Conservation (phyloP, 768 basidiomycete species). For the Xanthoconium stramineum region DNA sequence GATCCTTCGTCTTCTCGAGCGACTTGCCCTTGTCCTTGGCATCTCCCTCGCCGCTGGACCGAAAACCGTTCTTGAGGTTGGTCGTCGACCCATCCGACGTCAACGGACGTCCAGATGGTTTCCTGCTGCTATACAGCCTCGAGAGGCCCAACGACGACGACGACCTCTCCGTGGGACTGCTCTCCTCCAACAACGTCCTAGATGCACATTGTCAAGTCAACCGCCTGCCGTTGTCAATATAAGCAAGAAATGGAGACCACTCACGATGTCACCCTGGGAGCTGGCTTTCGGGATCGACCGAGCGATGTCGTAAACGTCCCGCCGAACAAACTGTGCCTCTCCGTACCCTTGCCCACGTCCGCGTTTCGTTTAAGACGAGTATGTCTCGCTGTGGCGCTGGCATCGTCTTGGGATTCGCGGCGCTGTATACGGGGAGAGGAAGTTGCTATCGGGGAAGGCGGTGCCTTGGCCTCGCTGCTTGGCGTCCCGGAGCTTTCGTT, state of each 20-base stretch:
- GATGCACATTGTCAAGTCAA: not conserved
- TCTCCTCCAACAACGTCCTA: slow-evolving; percentile 34
- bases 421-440: slow-evolving; percentile 20
- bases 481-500: slow-evolving; percentile 33
- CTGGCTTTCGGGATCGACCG: slow-evolving; percentile 74
- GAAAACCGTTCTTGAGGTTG: slow-evolving; percentile 23
- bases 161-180: slow-evolving; percentile 41
- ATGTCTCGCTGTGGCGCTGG: slow-evolving; percentile 29
- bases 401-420: slow-evolving; percentile 26
- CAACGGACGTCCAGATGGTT: slow-evolving; percentile 41
- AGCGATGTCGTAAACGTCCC: slow-evolving; percentile 56
- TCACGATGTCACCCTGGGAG: slow-evolving; percentile 68
- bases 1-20: slow-evolving; percentile 18
- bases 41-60: slow-evolving; percentile 20
- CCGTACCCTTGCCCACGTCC: slow-evolving; percentile 44
- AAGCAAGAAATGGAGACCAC: slow-evolving; percentile 26
- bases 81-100: slow-evolving; percentile 36
- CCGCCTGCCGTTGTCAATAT: not conserved
- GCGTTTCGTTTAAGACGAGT: slow-evolving; percentile 48
- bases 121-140: slow-evolving; percentile 44
- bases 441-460: slow-evolving; percentile 21
- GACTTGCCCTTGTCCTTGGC: slow-evolving; percentile 24
- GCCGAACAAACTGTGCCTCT: slow-evolving; percentile 84
- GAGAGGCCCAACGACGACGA: slow-evolving; percentile 48
- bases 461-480: slow-evolving; percentile 26